Evolutionary conservation across 192 early-diverging fungal genomes (phyloP), one percentile per base, ranked within the genome.

Genomic region (Rhizophlyctis rosea): DNA sequence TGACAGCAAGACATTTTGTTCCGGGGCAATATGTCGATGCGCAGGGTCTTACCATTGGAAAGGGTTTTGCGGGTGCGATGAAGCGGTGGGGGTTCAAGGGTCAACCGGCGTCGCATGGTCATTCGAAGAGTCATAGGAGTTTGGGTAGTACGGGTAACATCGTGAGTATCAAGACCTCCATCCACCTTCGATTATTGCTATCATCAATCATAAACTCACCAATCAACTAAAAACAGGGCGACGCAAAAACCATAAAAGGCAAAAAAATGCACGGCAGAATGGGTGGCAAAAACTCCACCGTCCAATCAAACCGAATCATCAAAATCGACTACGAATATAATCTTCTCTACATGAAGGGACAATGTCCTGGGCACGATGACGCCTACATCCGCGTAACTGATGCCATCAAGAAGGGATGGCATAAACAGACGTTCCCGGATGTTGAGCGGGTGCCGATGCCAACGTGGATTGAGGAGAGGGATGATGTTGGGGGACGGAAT

Each of bases 261-360:
- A 98, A 94, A 79, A 98, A 98, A 67, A 98, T 98, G 96, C 86
- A 94, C 21, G 96, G 96, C 48, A 86, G 90, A 25, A 91, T 98
- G 88, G 96, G 96, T 55, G 89, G 88, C 54, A 86, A 91, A 49
- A 87, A 74, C 62, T 70, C 79, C 0, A 95, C 93, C 2, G 85
- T 87, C 27, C 88, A 24, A 52, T 0, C 18, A 44, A n/a, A 9
- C 0, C 61, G 73, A 71, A 65, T 80, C 23, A 67, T 82, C 49
- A 82, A 80, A 56, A 83, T 98, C 36, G 95, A 98, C 68, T 86
- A 85, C 35, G 82, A 65, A 4, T 70, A 92, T 57, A 92, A 95
- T 76, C 73, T 95, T 23, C 73, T 98, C 54, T 98, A 92, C 78
- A 88, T 98, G 57, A 94, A 94, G 74, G 96, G 96, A 25, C 78